A percentile compares a stretch with the other conserved stretches of the same genome.
phyloP scores from a whole-genome alignment of 441 rosid species.

The Breynia disticha region DNA sequence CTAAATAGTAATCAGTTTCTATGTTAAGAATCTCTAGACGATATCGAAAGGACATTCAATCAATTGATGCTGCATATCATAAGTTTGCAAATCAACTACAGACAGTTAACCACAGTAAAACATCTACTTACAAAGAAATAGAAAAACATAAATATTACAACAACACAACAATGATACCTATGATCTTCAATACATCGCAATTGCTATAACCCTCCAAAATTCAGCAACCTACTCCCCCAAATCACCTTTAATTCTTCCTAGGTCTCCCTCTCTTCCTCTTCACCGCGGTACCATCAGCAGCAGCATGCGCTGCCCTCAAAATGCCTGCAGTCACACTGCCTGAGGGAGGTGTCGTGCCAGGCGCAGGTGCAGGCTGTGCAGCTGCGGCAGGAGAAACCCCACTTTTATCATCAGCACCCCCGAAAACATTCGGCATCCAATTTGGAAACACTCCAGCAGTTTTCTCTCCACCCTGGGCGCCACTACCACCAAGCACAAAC shows the following conservation, averaged over 20 bases:
- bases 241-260: not conserved
- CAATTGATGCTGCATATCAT: no score
- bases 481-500: slow-evolving; percentile 13
- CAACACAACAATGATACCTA: no score
- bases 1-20: no score
- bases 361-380: not conserved
- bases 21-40: no score
- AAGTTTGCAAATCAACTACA: no score
- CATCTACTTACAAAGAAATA: no score
- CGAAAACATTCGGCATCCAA: slow-evolving; percentile 9
- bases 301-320: not conserved
- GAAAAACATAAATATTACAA: no score
- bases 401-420: not conserved
- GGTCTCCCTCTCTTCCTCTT: not conserved
- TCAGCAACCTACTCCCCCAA: no score
- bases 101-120: no score
- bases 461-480: slow-evolving; percentile 12
- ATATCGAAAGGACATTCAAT: no score
- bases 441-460: slow-evolving; percentile 1
- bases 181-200: no score
- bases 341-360: not conserved
- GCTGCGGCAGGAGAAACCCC: not conserved
- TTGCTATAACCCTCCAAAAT: no score
- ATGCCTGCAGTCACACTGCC: not conserved
- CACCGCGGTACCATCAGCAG: not conserved